Base-by-base conservation (phyloP, 345 rosid species). In the Euphorbia pulcherrima region DNA sequence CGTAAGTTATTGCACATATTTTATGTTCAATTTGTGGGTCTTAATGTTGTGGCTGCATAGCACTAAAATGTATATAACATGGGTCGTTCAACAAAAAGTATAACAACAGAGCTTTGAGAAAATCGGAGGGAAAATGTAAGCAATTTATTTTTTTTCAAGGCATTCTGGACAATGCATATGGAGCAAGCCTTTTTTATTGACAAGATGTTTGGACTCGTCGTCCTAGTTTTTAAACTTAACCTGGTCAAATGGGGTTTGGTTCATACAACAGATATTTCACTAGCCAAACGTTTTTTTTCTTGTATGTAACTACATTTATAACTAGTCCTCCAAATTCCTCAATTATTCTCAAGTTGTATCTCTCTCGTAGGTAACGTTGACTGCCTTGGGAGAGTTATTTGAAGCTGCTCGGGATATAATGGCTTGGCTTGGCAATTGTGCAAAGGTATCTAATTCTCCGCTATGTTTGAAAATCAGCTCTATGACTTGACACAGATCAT, bases 391-490 rank as follows among this genome's bases (percentile, higher is more conserved):
- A 68, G 90, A 94, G 80, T 80, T 94, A 64, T 94, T 94, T 71
- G 88, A 91, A 85, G 97, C 99, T 52, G 96, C 97, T 26, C 90
- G 99, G 29, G 84, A 84, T 78, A 94, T 94, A 73, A 94, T 89
- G 99, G 79, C 78, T 62, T 94, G 99, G 99, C 90, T 94, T 65
- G 89, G 96, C 71, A 95, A 87, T 72, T 94, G 99, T 77, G 99
- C 99, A 40, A 91, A 88, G 90, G 99, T 89, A 65, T 27, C n/a
- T n/a, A n/a, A n/a, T 60, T 3, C 44, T 47, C 13, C 29, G 0
- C 35, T 35, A n/a, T 21, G 17, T 72, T 28, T 41, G 30, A 16
- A 21, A 64, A 65, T 51, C 44, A 27, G 53, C 56, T 5, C 68
- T 17, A 48, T 27, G 21, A 44, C 28, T 35, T 56, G 30, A 37